phyloP scores from a whole-genome alignment of 257 asterid genomes.

The Fraxinus pennsylvanica region DNA sequence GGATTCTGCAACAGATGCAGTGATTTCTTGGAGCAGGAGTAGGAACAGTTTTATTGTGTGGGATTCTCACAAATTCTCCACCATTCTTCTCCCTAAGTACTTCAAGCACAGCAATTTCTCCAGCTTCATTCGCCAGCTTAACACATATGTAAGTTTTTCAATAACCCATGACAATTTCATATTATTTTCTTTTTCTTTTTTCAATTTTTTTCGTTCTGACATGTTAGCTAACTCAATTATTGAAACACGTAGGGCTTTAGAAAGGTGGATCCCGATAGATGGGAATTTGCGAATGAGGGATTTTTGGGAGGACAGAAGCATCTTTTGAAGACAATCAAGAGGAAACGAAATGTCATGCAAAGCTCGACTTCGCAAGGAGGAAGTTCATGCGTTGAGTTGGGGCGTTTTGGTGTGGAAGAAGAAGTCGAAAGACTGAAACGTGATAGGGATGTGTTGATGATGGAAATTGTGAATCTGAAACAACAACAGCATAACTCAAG shows the following conservation, averaged over 20 bases:
- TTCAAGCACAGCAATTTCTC: slow-evolving; percentile 95
- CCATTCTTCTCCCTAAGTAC: slow-evolving; percentile 73
- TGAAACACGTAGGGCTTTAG: slow-evolving; percentile 73
- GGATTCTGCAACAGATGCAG: slow-evolving; percentile 73
- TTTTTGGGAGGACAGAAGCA: slow-evolving; percentile 90
- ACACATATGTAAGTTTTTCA: slow-evolving; percentile 77
- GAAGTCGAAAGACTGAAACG: slow-evolving; percentile 65
- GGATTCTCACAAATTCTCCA: slow-evolving; percentile 49
- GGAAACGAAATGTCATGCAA: slow-evolving; percentile 59
- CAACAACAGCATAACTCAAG: slow-evolving; percentile 67
- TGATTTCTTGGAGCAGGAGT: slow-evolving; percentile 76
- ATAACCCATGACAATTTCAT: neutral
- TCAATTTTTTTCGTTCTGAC: slow-evolving; percentile 19
- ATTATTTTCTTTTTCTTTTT: neutral
- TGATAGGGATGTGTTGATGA: slow-evolving; percentile 54
- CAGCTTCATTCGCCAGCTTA: slow-evolving; percentile 95
- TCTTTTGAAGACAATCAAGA: slow-evolving; percentile 73
- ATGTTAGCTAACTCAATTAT: slow-evolving; percentile 35
- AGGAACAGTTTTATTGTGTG: slow-evolving; percentile 56
- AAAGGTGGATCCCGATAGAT: slow-evolving; percentile 87
- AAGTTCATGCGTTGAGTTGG: slow-evolving; percentile 58
- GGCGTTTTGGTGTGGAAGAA: slow-evolving; percentile 68
- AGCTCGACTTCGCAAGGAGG: slow-evolving; percentile 46
- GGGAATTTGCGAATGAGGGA: slow-evolving; percentile 96
- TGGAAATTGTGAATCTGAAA: slow-evolving; percentile 67